phyloP scores from a whole-genome alignment of 2,329 filamentous ascomycete genomes.

The Furcasterigmium furcatum region DNA sequence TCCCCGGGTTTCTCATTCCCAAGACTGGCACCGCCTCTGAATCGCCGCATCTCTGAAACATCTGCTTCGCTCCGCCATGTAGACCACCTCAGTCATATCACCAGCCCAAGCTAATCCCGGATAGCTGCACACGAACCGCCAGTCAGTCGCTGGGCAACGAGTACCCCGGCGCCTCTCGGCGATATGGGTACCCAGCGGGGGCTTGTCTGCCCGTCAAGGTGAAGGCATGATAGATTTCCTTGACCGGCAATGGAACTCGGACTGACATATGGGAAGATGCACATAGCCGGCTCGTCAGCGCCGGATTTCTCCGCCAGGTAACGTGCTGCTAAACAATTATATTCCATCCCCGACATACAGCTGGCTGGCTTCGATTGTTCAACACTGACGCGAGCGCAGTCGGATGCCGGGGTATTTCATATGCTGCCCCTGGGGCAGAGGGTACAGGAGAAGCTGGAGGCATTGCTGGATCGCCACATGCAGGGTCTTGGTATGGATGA shows the following conservation, averaged over 20 bases:
- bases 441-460: slow-evolving; percentile 85
- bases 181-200: slow-evolving; percentile 77
- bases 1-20: no score
- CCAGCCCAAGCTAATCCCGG: no score
- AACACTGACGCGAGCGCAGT: slow-evolving; percentile 38
- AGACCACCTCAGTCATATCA: no score
- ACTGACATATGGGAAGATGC: slow-evolving; percentile 45
- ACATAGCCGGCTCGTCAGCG: slow-evolving; percentile 64
- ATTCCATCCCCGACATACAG: no score
- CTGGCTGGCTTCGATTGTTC: not conserved
- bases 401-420: slow-evolving; percentile 89
- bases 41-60: no score
- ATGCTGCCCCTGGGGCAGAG: slow-evolving; percentile 81
- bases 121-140: no score
- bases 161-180: slow-evolving; percentile 54
- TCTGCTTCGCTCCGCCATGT: no score
- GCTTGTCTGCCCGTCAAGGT: slow-evolving; percentile 54
- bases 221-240: slow-evolving; percentile 40
- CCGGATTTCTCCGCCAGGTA: slow-evolving; percentile 72
- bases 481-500: slow-evolving; percentile 54
- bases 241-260: not conserved
- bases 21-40: no score
- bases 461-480: slow-evolving; percentile 89
- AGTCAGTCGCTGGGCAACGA: no score
- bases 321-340: not conserved